Conservation (phyloP, 805 yeast species). For the Saturnispora sekii region DNA sequence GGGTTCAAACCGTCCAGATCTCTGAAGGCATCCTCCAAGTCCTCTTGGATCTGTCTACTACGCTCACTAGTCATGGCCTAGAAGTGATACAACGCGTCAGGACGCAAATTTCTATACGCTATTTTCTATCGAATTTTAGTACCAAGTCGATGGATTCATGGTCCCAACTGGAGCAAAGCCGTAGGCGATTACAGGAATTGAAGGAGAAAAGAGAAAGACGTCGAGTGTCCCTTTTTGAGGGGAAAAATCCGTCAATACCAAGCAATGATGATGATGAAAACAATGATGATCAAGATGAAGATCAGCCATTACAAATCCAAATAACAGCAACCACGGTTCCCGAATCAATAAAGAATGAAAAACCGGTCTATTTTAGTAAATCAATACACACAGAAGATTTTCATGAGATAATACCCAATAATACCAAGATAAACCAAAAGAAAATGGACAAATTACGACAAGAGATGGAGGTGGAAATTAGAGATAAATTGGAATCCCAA, state of each 20-base stretch:
- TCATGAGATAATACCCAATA: neutral
- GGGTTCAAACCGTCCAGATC: slow-evolving; percentile 43
- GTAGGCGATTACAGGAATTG: slow-evolving; percentile 41
- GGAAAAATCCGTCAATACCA: neutral
- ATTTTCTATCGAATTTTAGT: neutral
- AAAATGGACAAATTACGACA: slow-evolving; percentile 11
- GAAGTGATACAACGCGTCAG: neutral
- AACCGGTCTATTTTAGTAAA: slow-evolving; percentile 1
- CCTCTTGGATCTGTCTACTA: slow-evolving; percentile 17
- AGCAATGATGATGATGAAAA: neutral
- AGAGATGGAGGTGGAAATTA: slow-evolving; percentile 1
- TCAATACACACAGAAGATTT: slow-evolving; percentile 8
- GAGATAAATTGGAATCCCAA: slow-evolving; percentile 1
- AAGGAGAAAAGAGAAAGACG: slow-evolving; percentile 35
- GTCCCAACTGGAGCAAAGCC: slow-evolving; percentile 38
- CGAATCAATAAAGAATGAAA: too few species aligned
- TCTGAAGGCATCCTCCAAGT: slow-evolving; percentile 60
- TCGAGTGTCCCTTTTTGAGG: slow-evolving; percentile 11
- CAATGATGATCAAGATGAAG: neutral
- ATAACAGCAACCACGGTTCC: too few species aligned
- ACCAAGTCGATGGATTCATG: slow-evolving; percentile 19
- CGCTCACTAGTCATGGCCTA: neutral
- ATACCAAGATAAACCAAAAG: neutral
- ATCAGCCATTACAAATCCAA: neutral
- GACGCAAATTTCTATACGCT: neutral